phyloP scores from a whole-genome alignment of 208 protist species.

The Angomonas ambiguus region DNA sequence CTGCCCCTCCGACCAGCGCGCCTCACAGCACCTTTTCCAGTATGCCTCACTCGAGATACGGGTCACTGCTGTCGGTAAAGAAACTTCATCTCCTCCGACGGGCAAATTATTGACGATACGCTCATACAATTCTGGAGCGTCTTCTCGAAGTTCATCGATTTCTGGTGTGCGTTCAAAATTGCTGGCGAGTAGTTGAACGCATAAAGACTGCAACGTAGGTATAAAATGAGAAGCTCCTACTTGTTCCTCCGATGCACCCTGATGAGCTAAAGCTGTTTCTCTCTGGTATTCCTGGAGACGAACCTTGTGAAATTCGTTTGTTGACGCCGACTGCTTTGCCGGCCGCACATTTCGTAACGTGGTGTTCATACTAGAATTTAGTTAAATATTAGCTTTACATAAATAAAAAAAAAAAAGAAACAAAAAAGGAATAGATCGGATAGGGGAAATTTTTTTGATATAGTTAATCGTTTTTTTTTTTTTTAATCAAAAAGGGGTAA shows the following conservation, averaged over 20 bases:
- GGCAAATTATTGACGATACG: constrained; percentile 60
- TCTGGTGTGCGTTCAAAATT: constrained; percentile 51
- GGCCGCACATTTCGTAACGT: constrained; percentile 13
- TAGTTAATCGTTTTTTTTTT: no score
- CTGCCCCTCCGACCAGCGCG: constrained; percentile 81
- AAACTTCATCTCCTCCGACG: constrained; percentile 30
- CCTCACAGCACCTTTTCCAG: constrained; percentile 69
- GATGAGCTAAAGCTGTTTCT: constrained; percentile 14
- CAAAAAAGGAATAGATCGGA: not conserved
- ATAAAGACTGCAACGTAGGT: constrained; percentile 66
- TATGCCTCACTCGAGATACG: constrained; percentile 40
- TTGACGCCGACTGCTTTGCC: constrained; percentile 6
- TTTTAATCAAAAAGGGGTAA: no score
- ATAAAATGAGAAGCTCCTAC: constrained; percentile 63
- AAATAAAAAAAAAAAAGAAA: constrained; percentile 16
- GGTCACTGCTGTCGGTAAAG: constrained; percentile 43
- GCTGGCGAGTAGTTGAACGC: constrained; percentile 59
- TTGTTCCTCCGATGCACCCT: constrained; percentile 11
- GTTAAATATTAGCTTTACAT: not conserved
- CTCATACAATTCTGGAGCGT: constrained; percentile 53
- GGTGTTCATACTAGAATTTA: not conserved
- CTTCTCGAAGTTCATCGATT: constrained; percentile 51
- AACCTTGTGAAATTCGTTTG: constrained; percentile 66
- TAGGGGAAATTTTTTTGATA: not conserved
- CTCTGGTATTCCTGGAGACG: constrained; percentile 47